These are phyloP conservation scores for Sugiyamaella boreocaroliniensis DNA, from an alignment of 805 yeast species.

Conservation along the genomic window DNA sequence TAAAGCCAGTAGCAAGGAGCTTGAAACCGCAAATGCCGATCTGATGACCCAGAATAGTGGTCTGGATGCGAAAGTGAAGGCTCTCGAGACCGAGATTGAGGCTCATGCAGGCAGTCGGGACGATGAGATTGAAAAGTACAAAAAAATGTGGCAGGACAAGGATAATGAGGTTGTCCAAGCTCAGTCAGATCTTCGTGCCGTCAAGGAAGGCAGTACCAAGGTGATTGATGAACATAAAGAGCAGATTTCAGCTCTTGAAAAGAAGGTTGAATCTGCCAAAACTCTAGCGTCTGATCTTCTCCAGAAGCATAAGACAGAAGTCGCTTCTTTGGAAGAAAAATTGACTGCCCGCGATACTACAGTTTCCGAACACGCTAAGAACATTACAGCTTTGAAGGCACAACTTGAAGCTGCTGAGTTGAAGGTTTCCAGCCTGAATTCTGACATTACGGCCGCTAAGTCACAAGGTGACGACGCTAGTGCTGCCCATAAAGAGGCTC, in stretches of 20 bases:
- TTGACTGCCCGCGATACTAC: not conserved
- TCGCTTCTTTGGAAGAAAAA: not conserved
- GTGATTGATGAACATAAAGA: not conserved
- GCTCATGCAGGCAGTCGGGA: not conserved
- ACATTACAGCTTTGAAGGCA: not conserved
- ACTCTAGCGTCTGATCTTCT: not conserved
- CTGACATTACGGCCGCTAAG: not conserved
- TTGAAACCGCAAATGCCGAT: not conserved
- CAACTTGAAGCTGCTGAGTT: not conserved
- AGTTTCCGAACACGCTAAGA: not conserved
- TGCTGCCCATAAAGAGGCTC: not conserved
- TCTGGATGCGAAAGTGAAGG: not conserved
- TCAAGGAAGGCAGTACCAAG: not conserved
- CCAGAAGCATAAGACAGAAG: not conserved
- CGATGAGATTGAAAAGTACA: slow-evolving; percentile 1
- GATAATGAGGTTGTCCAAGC: not conserved
- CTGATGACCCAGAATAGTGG: not conserved
- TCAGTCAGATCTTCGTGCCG: not conserved
- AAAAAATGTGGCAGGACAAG: not conserved
- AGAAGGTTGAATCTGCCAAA: not conserved
- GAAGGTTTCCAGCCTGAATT: not conserved
- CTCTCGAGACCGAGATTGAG: not conserved
- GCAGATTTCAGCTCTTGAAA: not conserved
- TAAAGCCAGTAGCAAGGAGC: not conserved
- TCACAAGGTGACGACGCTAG: not conserved